Conservation (phyloP, 305 asterid genomes). For the Lippia alba region DNA sequence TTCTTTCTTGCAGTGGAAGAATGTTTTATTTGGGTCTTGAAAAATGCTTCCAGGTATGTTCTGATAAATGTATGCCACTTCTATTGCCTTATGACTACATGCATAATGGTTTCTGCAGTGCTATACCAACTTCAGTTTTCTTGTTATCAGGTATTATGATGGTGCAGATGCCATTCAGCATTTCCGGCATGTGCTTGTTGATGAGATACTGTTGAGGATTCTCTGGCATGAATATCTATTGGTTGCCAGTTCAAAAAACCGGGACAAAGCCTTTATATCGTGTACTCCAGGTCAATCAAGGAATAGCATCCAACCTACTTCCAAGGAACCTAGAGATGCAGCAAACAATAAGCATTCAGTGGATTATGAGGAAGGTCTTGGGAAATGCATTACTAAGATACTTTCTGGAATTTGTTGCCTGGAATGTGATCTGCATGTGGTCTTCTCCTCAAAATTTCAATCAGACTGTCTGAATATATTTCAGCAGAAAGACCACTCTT, state of each 20-base stretch:
- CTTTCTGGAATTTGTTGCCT: constrained; percentile 65
- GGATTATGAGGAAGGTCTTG: constrained; percentile 68
- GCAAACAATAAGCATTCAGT: constrained; percentile 52
- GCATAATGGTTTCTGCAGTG: constrained; percentile 25
- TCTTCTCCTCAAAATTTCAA: constrained; percentile 71
- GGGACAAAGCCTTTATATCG: constrained; percentile 42
- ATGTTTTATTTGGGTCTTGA: constrained; percentile 81
- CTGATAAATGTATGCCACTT: constrained; percentile 12
- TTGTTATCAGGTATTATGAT: constrained; percentile 64
- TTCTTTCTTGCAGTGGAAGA: constrained; percentile 76
- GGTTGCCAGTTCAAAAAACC: constrained; percentile 53
- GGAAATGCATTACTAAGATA: constrained; percentile 81
- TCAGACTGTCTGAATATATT: constrained; percentile 65
- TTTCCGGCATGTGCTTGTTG: constrained; percentile 59
- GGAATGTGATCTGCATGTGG: constrained; percentile 58
- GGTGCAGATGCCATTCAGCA: constrained; percentile 51
- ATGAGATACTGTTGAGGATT: constrained; percentile 68
- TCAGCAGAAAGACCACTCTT: constrained; percentile 56
- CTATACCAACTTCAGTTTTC: constrained; percentile 33
- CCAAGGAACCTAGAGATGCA: constrained; percentile 61
- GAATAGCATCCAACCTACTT: constrained; percentile 45
- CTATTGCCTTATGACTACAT: constrained; percentile 7
- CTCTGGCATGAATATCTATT: constrained; percentile 80
- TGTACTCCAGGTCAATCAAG: constrained; percentile 44
- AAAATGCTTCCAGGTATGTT: constrained; percentile 78